Conservation (phyloP, 768 basidiomycete genomes). For the Suillus cothurnatus region DNA sequence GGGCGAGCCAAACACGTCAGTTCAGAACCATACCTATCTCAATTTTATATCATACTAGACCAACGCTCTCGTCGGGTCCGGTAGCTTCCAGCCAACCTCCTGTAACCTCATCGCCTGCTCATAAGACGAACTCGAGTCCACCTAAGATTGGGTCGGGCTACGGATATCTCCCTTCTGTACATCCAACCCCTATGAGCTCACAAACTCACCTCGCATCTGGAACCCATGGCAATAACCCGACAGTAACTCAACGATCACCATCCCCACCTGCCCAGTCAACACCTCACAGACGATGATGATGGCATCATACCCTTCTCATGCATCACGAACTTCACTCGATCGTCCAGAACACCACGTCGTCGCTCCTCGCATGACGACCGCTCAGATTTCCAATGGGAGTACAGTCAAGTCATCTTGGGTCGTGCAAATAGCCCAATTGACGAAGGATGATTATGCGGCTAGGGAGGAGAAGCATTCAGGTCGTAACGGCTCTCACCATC, state of each 20-base stretch:
- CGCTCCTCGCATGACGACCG: constrained; percentile 15
- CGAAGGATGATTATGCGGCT: constrained; percentile 21
- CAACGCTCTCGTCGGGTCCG: neutral
- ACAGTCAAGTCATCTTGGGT: constrained; percentile 35
- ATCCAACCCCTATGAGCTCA: constrained; percentile 27
- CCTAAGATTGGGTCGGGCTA: constrained; percentile 17
- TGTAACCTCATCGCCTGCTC: constrained; percentile 23
- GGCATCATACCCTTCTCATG: constrained; percentile 31
- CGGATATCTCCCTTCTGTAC: constrained; percentile 16
- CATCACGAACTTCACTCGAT: neutral
- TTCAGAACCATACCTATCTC: too few relatives aligned
- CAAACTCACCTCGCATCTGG: constrained; percentile 13
- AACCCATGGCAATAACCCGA: constrained; percentile 16
- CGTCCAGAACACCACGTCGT: constrained; percentile 13
- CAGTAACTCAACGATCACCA: constrained; percentile 20
- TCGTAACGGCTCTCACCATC: constrained; percentile 17
- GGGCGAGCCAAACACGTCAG: too few relatives aligned
- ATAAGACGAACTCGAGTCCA: constrained; percentile 18
- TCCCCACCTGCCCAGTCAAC: constrained; percentile 24
- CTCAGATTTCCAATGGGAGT: constrained; percentile 18
- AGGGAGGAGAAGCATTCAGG: constrained; percentile 33
- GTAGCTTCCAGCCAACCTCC: constrained; percentile 17
- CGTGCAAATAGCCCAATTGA: constrained; percentile 29
- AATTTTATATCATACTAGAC: too few relatives aligned
- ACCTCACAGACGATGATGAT: constrained; percentile 20